A percentile compares a stretch with the other conserved stretches of the same genome.
Conservation (phyloP, 108 stramenopile species). For the Skeletonema costatum region DNA sequence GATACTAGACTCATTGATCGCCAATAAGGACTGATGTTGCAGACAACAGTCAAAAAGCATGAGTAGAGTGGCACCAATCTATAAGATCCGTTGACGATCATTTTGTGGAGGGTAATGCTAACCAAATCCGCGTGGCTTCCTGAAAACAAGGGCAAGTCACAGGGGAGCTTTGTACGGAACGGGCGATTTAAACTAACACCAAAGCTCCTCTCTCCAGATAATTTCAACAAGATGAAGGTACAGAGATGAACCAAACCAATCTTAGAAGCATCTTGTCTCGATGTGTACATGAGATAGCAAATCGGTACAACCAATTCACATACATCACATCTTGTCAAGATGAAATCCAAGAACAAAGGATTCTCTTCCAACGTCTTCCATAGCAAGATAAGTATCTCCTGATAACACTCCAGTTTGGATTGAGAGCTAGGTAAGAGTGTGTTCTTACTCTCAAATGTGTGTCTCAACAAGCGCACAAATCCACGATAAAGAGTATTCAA, state of each 20-base stretch:
- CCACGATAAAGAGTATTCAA: conserved; percentile 86
- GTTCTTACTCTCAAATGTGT: conserved; percentile 78
- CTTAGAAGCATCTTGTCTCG: conserved; percentile 82
- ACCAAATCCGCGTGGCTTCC: conserved; percentile 96
- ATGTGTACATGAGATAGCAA: conserved; percentile 92
- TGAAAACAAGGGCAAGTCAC: conserved; percentile 83
- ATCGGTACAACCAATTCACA: conserved; percentile 90
- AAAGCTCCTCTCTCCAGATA: conserved; percentile 94
- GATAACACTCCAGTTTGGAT: conserved; percentile 82
- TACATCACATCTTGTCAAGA: conserved; percentile 81
- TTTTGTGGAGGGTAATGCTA: conserved; percentile 93
- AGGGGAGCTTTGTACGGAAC: conserved; percentile 80
- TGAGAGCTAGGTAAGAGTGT: conserved; percentile 80
- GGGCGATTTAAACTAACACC: conserved; percentile 95
- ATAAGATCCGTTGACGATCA: conserved; percentile 93
- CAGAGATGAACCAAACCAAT: conserved; percentile 96
- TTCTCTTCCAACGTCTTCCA: conserved; percentile 98
- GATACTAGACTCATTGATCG: conserved; percentile 87
- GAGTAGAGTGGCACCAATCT: conserved; percentile 87
- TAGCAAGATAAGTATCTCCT: conserved; percentile 94
- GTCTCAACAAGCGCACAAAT: conserved; percentile 85
- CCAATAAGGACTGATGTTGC: conserved; percentile 96
- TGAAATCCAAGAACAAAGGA: conserved; percentile 88
- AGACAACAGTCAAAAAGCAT: conserved; percentile 95
- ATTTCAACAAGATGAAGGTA: conserved; percentile 94